phyloP scores from a whole-genome alignment of 495 filamentous ascomycete genomes.

The Aspergillus mulundensis region DNA sequence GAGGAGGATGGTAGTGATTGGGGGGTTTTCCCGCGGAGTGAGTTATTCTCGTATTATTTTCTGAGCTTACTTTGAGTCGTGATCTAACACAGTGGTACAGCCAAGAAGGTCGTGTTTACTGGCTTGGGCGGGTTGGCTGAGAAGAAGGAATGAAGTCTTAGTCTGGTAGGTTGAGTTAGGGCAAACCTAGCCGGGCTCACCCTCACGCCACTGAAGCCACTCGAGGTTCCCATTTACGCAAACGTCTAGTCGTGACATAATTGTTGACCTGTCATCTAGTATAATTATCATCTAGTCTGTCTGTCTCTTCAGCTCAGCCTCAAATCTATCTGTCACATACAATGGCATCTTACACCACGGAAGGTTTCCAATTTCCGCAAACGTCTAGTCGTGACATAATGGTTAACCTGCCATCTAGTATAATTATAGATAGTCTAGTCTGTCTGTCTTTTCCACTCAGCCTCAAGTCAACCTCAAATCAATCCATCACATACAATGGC shows the following conservation, averaged over 20 bases:
- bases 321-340: not conserved
- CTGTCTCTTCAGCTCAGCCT: not conserved
- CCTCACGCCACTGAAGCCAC: not conserved
- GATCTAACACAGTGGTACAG: not conserved
- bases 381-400: not conserved
- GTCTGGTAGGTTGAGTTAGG: not conserved
- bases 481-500: not conserved
- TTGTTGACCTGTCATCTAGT: no score
- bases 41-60: no score
- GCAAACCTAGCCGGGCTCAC: not conserved
- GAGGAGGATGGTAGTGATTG: conserved; percentile 30
- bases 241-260: not conserved
- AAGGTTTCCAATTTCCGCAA: not conserved
- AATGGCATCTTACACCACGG: conserved; percentile 2
- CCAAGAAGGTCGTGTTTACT: not conserved
- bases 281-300: no score
- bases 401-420: not conserved
- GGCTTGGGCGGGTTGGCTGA: not conserved
- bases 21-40: no score
- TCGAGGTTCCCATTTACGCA: not conserved
- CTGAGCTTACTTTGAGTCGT: no score
- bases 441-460: not conserved
- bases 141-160: not conserved
- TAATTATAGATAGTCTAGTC: no score
- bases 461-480: not conserved